These are phyloP conservation scores for Cornus controversa DNA, from an alignment of 148 eudicot species.

Conservation along the genomic window DNA sequence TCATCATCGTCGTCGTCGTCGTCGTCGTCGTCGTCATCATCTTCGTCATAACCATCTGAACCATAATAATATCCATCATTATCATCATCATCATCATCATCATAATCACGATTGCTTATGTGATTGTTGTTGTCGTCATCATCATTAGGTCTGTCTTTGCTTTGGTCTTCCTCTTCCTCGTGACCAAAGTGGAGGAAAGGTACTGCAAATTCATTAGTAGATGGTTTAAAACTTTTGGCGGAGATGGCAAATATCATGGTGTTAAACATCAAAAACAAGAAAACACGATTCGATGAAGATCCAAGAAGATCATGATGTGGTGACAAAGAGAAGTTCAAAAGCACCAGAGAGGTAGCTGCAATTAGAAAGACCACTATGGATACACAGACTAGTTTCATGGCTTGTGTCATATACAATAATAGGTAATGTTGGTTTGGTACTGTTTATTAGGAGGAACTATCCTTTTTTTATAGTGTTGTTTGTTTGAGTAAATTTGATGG, in stretches of 20 bases:
- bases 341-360: conserved; percentile 14
- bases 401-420: not conserved
- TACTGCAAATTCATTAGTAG: conserved; percentile 8
- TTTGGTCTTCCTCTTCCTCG: conserved; percentile 17
- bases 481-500: not conserved
- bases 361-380: conserved; percentile 9
- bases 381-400: conserved; percentile 23
- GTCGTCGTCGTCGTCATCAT: conserved; percentile 41
- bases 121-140: not conserved
- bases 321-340: conserved; percentile 7
- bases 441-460: not conserved
- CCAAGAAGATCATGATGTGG: conserved; percentile 2
- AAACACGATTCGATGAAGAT: conserved; percentile 16
- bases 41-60: conserved; percentile 36
- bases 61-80: conserved; percentile 17
- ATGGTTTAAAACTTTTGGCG: conserved; percentile 21
- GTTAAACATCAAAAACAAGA: conserved; percentile 28
- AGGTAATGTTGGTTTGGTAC: not conserved
- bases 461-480: not conserved
- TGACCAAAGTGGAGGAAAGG: conserved; percentile 8
- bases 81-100: conserved; percentile 7
- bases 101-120: not conserved
- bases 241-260: conserved; percentile 23
- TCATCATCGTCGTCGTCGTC: conserved; percentile 34
- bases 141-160: not conserved